Conservation (phyloP, 164 flowering plant species). For the Euptelea pleiosperma region DNA sequence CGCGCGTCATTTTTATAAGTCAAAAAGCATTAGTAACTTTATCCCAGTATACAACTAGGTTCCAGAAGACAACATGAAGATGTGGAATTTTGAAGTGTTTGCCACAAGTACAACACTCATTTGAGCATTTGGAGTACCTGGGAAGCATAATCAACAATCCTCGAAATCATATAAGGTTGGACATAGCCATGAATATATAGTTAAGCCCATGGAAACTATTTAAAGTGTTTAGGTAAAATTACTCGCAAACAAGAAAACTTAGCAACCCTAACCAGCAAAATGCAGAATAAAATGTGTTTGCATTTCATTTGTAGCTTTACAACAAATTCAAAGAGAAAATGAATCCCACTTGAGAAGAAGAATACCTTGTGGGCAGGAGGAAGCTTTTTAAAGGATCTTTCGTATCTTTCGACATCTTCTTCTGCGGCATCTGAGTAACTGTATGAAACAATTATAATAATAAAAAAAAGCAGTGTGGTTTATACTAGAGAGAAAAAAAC, state of each 20-base stretch:
- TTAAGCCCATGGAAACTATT: too few species aligned
- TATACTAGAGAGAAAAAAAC: neutral
- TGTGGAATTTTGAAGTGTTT: too few species aligned
- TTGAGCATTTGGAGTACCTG: too few species aligned
- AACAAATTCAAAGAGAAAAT: neutral
- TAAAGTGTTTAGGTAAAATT: neutral
- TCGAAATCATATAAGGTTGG: too few species aligned
- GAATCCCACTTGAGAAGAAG: neutral
- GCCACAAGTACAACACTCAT: too few species aligned
- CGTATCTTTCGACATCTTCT: slow-evolving; percentile 72
- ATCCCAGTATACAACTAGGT: too few species aligned
- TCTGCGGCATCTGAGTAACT: slow-evolving; percentile 93
- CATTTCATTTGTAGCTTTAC: neutral
- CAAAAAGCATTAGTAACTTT: too few species aligned
- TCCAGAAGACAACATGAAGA: too few species aligned
- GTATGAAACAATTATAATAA: slow-evolving; percentile 9
- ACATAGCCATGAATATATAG: too few species aligned
- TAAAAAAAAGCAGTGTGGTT: neutral
- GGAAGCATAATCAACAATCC: too few species aligned
- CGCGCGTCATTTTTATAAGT: too few species aligned
- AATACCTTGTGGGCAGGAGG: slow-evolving; percentile 76
- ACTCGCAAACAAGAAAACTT: neutral
- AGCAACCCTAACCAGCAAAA: neutral
- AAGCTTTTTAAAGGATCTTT: slow-evolving; percentile 70
- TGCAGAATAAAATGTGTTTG: neutral